A percentile compares a stretch with the other conserved stretches of the same genome.
Evolutionary conservation across 2,329 filamentous ascomycete genomes (phyloP).

Genomic region (Claviceps paspali): DNA sequence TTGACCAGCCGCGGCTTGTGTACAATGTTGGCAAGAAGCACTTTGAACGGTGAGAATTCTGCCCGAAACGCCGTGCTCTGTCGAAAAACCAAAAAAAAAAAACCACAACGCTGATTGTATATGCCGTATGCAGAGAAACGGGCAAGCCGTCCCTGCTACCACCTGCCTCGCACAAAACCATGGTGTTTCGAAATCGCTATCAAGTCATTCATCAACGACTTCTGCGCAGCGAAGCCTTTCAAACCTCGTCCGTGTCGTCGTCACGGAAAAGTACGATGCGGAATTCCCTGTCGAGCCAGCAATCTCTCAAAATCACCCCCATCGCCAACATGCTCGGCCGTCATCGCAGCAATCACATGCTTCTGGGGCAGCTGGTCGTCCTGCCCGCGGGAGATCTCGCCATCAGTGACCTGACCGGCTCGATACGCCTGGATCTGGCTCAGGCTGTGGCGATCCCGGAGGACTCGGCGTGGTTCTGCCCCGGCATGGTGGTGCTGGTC

Average conservation of each 20-base stretch:
- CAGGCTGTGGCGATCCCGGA: conserved; percentile 72
- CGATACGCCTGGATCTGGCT: conserved; percentile 68
- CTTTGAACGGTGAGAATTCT: conserved; percentile 67
- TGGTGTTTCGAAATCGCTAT: conserved; percentile 77
- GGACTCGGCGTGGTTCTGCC: conserved; percentile 80
- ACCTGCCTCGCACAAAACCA: conserved; percentile 63
- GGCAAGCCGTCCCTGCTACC: conserved; percentile 59
- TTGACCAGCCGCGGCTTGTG: conserved; percentile 64
- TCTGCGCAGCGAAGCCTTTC: conserved; percentile 84
- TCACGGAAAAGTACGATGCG: conserved; percentile 38
- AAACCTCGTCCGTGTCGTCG: conserved; percentile 59
- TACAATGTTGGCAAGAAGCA: conserved; percentile 78
- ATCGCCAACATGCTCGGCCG: conserved; percentile 64
- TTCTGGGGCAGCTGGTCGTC: conserved; percentile 68
- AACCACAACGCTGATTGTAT: no score
- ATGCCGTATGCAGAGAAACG: conserved; percentile 36
- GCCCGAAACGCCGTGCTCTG: no score
- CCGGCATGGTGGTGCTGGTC: conserved; percentile 89
- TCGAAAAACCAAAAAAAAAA: no score
- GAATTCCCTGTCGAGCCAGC: conserved; percentile 46
- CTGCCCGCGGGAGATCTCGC: conserved; percentile 70
- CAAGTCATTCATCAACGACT: conserved; percentile 85
- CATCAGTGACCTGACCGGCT: conserved; percentile 76
- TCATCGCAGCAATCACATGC: conserved; percentile 69
- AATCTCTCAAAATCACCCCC: conserved; percentile 76